Base-by-base conservation (phyloP, 257 asterid genomes). In the Scutellaria baicalensis region DNA sequence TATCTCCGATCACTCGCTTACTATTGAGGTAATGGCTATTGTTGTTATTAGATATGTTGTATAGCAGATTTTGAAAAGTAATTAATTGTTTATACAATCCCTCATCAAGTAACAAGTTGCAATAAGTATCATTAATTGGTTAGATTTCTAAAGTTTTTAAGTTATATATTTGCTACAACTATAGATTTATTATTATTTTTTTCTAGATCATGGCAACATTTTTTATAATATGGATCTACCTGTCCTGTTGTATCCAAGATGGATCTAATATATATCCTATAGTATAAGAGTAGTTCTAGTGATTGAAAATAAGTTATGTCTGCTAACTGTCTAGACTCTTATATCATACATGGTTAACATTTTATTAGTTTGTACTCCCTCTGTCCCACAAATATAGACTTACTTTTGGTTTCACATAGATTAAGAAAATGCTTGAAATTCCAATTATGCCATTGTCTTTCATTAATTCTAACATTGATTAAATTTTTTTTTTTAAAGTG, bases 1-100 rank as follows among this genome's bases (percentile, higher is more conserved):
- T 83, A 91, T 93, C 65, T 87, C 98, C 60, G 97, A 93, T 72
- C 81, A 83, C 59, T 83, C 97, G 16, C 85, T 93, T 16, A 90
- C 97, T n/a, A 89, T 93, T 47, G 99, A 93, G 97, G 98, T 93
- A 75, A 74, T 70, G 74, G 9, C 23, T 60, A n/a, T 3, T 54
- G 71, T 33, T 59, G 8, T 47, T 65, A 7, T 59, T 36, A 9
- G 59, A 12, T 65, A 57, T 70, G 33, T 55, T 27, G 55, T 59
- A 16, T 43, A 5, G 12, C 47, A 42, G 55, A 49, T 40, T 16
- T 48, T 31, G 38, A 66, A 50, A 69, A 45, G 68, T 51, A 52
- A 35, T 9, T 35, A 48, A 44, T 38, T 70, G 17, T 36, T 55
- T 14, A 59, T 61, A 45, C 38, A 60, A 36, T 48, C 56, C 17